Evolutionary conservation across 2,329 filamentous ascomycete genomes (phyloP).

Genomic region (Cryphonectria parasitica): DNA sequence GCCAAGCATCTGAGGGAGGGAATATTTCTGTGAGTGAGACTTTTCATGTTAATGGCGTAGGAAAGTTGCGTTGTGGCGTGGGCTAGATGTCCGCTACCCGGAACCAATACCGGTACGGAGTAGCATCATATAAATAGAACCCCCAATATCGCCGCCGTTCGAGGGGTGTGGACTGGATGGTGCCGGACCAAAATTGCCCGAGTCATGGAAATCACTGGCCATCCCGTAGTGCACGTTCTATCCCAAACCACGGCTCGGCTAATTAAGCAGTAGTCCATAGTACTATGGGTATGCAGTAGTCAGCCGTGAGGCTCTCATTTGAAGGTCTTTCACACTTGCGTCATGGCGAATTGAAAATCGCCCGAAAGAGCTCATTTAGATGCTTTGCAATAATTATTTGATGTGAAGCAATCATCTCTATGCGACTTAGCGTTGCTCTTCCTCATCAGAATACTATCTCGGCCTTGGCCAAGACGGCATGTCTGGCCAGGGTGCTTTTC

Average conservation of each 20-base stretch:
- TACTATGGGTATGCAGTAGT: background rate
- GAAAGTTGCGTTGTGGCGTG: background rate
- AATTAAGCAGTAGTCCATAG: background rate
- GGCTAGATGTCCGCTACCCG: background rate
- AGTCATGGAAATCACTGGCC: constrained; percentile 19
- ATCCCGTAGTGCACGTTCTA: constrained; percentile 7
- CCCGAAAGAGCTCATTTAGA: background rate
- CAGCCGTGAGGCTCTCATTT: background rate
- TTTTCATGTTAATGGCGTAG: background rate
- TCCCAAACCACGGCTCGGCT: constrained; percentile 2
- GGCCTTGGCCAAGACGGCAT: constrained; percentile 2
- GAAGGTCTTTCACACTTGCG: background rate
- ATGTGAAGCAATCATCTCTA: background rate
- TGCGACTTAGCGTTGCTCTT: background rate
- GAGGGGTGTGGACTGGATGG: constrained; percentile 15
- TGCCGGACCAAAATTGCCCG: constrained; percentile 21
- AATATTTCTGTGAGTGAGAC: background rate
- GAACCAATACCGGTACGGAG: constrained; percentile 3
- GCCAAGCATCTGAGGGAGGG: background rate
- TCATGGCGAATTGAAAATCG: background rate
- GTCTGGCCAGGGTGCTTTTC: background rate
- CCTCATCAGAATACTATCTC: background rate
- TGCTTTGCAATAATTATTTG: background rate
- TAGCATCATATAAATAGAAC: constrained; percentile 25
- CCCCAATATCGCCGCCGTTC: constrained; percentile 4